These are phyloP conservation scores for Coniochaeta sp. DNA, from an alignment of 2,329 filamentous ascomycete genomes.

Conservation along the genomic window DNA sequence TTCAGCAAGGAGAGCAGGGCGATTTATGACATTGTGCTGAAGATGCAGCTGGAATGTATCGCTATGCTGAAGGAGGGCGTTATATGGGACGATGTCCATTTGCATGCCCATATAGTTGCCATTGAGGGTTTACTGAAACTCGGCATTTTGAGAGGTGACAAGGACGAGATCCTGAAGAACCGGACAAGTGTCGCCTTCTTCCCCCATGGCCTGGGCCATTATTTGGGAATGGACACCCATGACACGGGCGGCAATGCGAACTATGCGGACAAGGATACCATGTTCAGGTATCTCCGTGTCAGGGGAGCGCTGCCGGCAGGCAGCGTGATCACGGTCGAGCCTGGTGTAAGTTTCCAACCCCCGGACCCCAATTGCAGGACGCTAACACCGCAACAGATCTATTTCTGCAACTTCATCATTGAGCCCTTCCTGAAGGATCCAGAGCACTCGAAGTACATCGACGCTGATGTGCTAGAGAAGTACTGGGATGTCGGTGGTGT, in stretches of 20 bases:
- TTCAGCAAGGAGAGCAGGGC: conserved; percentile 63
- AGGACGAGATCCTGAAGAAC: conserved; percentile 66
- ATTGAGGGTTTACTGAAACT: conserved; percentile 71
- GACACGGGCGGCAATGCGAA: conserved; percentile 75
- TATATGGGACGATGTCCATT: conserved; percentile 74
- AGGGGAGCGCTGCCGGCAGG: conserved; percentile 67
- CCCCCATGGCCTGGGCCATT: conserved; percentile 85
- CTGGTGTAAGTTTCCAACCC: conserved; percentile 53
- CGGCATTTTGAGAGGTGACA: conserved; percentile 63
- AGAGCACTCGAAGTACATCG: conserved; percentile 68
- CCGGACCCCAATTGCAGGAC: background rate
- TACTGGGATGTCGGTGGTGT: conserved; percentile 82
- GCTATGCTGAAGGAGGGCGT: conserved; percentile 65
- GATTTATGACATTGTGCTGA: conserved; percentile 76
- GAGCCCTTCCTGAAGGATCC: conserved; percentile 69
- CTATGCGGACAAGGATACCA: conserved; percentile 68
- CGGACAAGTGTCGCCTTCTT: conserved; percentile 87
- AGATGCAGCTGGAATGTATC: conserved; percentile 80
- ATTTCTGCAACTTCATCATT: conserved; percentile 88
- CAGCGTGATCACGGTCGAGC: conserved; percentile 89
- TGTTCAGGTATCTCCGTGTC: conserved; percentile 84
- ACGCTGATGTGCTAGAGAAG: conserved; percentile 60
- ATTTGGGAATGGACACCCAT: conserved; percentile 88
- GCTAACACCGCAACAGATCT: conserved; percentile 44
- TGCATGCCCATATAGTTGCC: conserved; percentile 71